Evolutionary conservation across 1,284 basidiomycete species (phyloP), one percentile per base, ranked within the genome.

Genomic region (Pseudomicrostroma phylloplanum): DNA sequence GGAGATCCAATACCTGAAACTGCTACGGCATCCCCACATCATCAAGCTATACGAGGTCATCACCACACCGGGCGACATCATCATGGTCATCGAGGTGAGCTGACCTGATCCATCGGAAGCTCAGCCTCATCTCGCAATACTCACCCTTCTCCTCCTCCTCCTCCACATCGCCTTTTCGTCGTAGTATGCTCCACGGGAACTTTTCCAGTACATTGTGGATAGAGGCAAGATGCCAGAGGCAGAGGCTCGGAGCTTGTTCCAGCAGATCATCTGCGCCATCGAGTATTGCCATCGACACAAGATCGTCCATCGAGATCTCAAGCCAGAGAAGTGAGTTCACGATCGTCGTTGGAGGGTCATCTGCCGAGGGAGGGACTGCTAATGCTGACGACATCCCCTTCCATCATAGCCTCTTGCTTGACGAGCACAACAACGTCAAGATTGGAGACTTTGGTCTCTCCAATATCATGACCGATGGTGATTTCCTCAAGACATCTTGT

Each of bases 231-330:
- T 79, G 74, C 61, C 72, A 1, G 77, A 78, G 56, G 64, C 62
- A 12, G 77, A 79, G 60, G 77, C 77, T 6, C 63, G 77, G 26
- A 65, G 74, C 19, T 77, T 79, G 56, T 79, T 79, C 57, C 77
- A 79, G 66, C 77, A 79, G 63, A 74, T 79, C 62, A 75, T 79
- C 49, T 71, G 73, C 39, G 77, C 77, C 23, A 74, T 74, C 54
- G 73, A 77, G 61, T 77, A 78, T 56, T 76, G 73, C 60, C 77
- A 79, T 60, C 66, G 73, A 25, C 76, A 78, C 68, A 76, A 78
- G 68, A 74, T 79, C 73, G 90, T 96, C 59, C 94, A 98, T 80
- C 69, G 72, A 15, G 71, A 73, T 57, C 63, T 79, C 30, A 79
- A 79, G 58, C 77, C 77, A 13, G 77, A 79, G 58, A 79, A 77